phyloP scores from a whole-genome alignment of 306 rosid species.

The cucumber (Cucumis sativus) region DNA sequence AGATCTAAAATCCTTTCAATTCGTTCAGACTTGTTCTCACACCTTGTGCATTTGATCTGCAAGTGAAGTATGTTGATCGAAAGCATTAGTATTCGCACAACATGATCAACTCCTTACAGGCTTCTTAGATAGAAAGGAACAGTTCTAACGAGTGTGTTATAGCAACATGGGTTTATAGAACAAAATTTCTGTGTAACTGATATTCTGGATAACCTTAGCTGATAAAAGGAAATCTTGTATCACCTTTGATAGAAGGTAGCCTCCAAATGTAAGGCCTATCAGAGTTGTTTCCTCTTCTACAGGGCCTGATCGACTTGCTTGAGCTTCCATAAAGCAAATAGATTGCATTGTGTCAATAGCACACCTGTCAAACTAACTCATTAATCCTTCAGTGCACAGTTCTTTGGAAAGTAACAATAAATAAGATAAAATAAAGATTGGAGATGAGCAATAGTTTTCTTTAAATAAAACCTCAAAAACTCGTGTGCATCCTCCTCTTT shows the following conservation, averaged over 20 bases:
- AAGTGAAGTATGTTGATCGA: slow-evolving; percentile 7
- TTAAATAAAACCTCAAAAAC: slow-evolving; percentile 52
- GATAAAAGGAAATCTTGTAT: not conserved
- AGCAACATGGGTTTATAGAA: not conserved
- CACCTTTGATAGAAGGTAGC: slow-evolving; percentile 88
- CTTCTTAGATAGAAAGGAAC: not conserved
- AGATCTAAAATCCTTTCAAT: slow-evolving; percentile 96
- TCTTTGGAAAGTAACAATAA: not conserved
- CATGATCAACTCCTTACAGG: not conserved
- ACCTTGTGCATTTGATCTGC: slow-evolving; percentile 86
- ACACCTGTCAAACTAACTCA: slow-evolving; percentile 37
- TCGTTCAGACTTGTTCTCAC: slow-evolving; percentile 82
- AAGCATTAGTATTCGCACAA: not conserved
- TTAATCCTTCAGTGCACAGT: not conserved
- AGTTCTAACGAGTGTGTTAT: not conserved
- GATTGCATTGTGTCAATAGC: slow-evolving; percentile 89
- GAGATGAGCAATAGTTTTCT: not conserved
- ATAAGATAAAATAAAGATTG: not conserved
- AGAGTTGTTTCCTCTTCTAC: slow-evolving; percentile 70
- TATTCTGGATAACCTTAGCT: not conserved
- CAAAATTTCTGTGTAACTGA: not conserved
- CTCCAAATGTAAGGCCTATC: slow-evolving; percentile 81
- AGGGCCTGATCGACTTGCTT: slow-evolving; percentile 28
- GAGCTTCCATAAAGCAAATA: slow-evolving; percentile 55
- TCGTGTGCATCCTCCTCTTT: slow-evolving; percentile 98